Base-by-base conservation (phyloP, 2,329 filamentous ascomycete species). In the Macrophomina tecta region DNA sequence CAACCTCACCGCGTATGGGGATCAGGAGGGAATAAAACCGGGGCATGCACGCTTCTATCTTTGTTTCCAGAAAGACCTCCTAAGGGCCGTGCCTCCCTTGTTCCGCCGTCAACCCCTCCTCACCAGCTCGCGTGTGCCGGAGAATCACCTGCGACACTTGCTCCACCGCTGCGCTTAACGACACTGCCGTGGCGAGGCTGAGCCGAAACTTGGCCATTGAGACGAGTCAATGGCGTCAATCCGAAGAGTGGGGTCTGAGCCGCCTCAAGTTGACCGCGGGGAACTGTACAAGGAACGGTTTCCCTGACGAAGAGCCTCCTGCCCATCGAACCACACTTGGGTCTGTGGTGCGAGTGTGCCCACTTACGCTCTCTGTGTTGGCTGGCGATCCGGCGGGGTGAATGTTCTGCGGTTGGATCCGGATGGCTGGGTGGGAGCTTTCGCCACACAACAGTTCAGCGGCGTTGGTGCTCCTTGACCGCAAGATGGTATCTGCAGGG, bases 281-380 rank as follows among this genome's bases (percentile, higher is more conserved):
- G 58, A 62, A 51, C 12, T 7, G 42, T 51, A 45, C 42, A 18
- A 30, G 52, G 55, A 45, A 36, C 56, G 40, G 40, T 40, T 45
- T 30, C 55, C 45, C 55, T 61, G 56, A 61, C 56, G 56, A 36
- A 36, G n/a, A 12, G 32, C 34, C 32, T n/a, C 52, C 32, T 40
- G 30, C 42, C 18, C 28, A 28, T 62, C 58, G 42, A 62, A 62
- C 58, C 58, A 51, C 45, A 36, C n/a, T 14, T 28, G 32, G 58
- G 58, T 49, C 58, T 62, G 58, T 62, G 58, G 58, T 62, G 58
- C 58, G 11, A 62, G 18, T 16, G 58, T 62, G 30, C 45, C 58
- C 58, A 62, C 58, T 36, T 60, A 30, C 32, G 32, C 52, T n/a
- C 38, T 49, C 42, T 62, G 58, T 62, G 58, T 28, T 62, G 58